Evolutionary conservation across 2,329 filamentous ascomycete species (phyloP).

Genomic region (Catunica adiposa): DNA sequence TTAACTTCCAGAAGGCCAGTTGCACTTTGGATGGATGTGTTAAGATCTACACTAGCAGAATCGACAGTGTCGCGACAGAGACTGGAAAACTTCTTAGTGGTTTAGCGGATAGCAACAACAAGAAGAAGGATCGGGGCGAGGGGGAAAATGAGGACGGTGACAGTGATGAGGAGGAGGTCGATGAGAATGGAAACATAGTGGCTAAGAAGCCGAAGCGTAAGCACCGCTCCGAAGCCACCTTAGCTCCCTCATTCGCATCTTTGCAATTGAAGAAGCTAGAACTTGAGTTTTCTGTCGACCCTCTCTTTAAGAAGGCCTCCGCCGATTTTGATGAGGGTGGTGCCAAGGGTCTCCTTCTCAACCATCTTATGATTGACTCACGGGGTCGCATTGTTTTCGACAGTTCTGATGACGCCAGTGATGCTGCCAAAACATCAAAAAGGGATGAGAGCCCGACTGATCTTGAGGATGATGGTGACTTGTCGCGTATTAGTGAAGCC

Average conservation of each 20-base stretch:
- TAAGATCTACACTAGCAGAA: constrained; percentile 96
- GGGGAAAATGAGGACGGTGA: constrained; percentile 46
- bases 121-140: constrained; percentile 49
- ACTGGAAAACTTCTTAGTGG: constrained; percentile 90
- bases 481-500: constrained; percentile 17
- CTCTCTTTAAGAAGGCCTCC: constrained; percentile 96
- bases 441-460: constrained; percentile 18
- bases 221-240: constrained; percentile 79
- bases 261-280: constrained; percentile 95
- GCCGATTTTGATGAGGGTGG: constrained; percentile 97
- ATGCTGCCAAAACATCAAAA: constrained; percentile 24
- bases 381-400: constrained; percentile 93
- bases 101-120: constrained; percentile 70
- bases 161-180: constrained; percentile 41
- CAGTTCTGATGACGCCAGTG: constrained; percentile 72
- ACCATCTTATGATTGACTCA: constrained; percentile 89
- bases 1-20: constrained; percentile 97
- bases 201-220: constrained; percentile 55
- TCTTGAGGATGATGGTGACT: background rate
- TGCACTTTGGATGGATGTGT: constrained; percentile 96
- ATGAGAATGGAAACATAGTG: constrained; percentile 41
- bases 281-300: constrained; percentile 88
- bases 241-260: constrained; percentile 74
- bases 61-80: constrained; percentile 95
- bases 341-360: constrained; percentile 83